phyloP scores from a whole-genome alignment of 23 red algal genomes.

The Agarophyton chilense region DNA sequence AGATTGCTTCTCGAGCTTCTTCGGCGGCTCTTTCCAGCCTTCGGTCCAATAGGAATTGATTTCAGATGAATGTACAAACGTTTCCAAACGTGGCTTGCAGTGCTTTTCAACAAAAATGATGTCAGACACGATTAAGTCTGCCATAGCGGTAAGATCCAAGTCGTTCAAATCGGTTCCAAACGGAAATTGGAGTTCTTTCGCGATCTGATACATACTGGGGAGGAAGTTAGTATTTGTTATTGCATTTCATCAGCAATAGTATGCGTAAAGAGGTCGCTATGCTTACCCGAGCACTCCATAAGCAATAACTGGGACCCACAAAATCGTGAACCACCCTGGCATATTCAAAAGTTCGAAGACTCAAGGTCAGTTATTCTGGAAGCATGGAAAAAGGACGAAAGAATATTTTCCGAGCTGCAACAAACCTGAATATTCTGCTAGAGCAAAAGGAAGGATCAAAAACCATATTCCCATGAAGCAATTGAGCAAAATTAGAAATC shows the following conservation, averaged over 20 bases:
- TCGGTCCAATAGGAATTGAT: not conserved
- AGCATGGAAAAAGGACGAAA: not conserved
- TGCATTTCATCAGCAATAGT: not conserved
- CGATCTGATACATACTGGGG: conserved; percentile 28
- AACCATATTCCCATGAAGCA: conserved; percentile 31
- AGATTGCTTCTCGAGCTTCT: not conserved
- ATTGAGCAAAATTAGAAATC: conserved; percentile 10
- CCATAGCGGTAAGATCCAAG: not conserved
- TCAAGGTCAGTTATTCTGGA: not conserved
- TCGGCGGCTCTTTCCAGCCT: not conserved
- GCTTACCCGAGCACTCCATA: conserved; percentile 46
- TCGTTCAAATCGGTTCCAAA: conserved; percentile 50
- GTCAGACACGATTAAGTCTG: conserved; percentile 12
- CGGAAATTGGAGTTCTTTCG: conserved; percentile 22
- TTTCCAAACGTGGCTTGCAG: not conserved
- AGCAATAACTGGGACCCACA: conserved; percentile 17
- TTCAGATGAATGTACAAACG: not conserved
- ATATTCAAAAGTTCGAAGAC: not conserved
- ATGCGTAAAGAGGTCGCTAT: not conserved
- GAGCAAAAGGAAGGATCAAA: conserved; percentile 22
- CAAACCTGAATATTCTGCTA: conserved; percentile 23
- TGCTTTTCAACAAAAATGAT: conserved; percentile 34
- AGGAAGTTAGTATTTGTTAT: not conserved
- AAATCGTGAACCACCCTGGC: conserved; percentile 18
- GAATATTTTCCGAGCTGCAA: not conserved